These are phyloP conservation scores for Ambrosia trifida DNA, from an alignment of 129 eudicot genomes.

Conservation along the genomic window DNA sequence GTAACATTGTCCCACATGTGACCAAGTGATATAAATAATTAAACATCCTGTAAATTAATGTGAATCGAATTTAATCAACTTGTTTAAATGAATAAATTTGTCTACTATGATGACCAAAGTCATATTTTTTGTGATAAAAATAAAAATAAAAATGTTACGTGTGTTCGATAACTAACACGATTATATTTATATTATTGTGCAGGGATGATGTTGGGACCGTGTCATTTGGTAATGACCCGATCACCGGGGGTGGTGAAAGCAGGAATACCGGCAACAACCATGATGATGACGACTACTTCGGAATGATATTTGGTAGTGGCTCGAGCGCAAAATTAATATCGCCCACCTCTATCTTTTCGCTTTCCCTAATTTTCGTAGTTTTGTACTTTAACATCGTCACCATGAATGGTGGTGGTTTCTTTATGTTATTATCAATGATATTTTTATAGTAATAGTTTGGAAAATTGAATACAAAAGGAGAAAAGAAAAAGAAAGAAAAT, in stretches of 20 bases:
- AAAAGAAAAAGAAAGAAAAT: background rate
- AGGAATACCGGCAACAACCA: conserved; percentile 26
- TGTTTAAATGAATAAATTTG: background rate
- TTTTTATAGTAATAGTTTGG: conserved; percentile 20
- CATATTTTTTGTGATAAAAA: background rate
- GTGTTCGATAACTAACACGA: background rate
- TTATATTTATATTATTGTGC: background rate
- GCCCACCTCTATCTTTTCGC: conserved; percentile 32
- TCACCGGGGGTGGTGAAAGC: conserved; percentile 37
- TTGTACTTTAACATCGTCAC: conserved; percentile 1
- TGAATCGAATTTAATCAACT: background rate
- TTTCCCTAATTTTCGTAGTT: conserved; percentile 19
- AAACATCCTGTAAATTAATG: conserved; percentile 1
- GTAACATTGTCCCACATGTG: background rate
- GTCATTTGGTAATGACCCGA: conserved; percentile 43
- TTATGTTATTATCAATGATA: conserved; percentile 6
- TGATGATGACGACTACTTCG: conserved; percentile 20
- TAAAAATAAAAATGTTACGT: background rate
- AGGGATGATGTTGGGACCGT: conserved; percentile 42
- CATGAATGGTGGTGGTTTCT: conserved; percentile 18
- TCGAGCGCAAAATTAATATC: conserved; percentile 1
- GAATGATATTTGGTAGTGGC: conserved; percentile 26
- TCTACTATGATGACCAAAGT: background rate
- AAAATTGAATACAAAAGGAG: background rate
- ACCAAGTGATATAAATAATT: background rate